Base-by-base conservation (phyloP, 768 basidiomycete genomes). In the Suillus tomentosus region DNA sequence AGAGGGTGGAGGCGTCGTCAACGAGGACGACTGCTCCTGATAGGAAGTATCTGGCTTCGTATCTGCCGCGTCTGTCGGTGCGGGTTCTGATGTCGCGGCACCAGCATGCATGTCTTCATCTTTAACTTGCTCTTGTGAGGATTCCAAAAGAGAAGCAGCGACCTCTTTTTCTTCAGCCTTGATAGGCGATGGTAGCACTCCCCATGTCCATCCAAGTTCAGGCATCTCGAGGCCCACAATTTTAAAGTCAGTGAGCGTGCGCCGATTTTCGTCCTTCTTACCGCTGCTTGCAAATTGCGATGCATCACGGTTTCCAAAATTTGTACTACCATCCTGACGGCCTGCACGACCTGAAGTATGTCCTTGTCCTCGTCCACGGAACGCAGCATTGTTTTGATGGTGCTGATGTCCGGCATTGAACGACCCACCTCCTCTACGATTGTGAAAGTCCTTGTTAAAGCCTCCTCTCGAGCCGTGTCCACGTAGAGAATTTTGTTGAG, bases 161-260 rank as follows among this genome's bases (percentile, higher is more conserved):
- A 75, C 75, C 66, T 78, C 79, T 68, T 78, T 79, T 45, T 74
- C 69, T 67, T 80, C 79, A 64, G 64, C 65, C 66, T 79, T 80
- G 54, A 77, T 66, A 22, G 69, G 64, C 45, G 71, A 65, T 39
- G 85, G 85, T 60, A 87, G 71, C 59, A 80, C 69, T 65, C 95
- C 94, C 96, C 96, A 98, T 58, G 81, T 84, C 96, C 96, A 98
- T 68, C 79, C 80, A 64, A 97, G 79, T 68, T 90, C 88, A 70
- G 82, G 86, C 68, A 97, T 90, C 74, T 92, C 88, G 69, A 98
- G 82, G 34, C 92, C 95, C 72, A 96, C 82, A 74, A 99, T 95
- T 79, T 96, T 94, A 86, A 99, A 99, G 79, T 99, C 96, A 43
- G 95, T 98, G 69, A 99, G 87, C 37, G 96, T 97, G 71, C 94